These are phyloP conservation scores for Phytophthora syringae DNA, from an alignment of 352 stramenopile species.

Conservation along the genomic window DNA sequence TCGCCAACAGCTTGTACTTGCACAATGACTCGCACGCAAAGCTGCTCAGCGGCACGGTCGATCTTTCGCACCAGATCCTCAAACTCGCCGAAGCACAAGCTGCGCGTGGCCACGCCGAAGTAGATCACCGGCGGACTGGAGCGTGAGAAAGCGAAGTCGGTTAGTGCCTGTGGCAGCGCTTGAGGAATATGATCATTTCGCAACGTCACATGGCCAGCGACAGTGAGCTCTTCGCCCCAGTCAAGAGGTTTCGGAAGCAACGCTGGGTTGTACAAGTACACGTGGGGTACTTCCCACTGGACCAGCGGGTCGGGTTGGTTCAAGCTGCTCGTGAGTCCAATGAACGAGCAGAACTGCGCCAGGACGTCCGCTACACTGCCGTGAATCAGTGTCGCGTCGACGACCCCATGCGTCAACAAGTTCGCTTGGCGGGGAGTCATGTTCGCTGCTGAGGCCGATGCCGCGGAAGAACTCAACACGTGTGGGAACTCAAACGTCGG, in stretches of 20 bases:
- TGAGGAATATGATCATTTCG: not conserved
- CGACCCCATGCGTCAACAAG: conserved; percentile 34
- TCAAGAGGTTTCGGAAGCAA: conserved; percentile 46
- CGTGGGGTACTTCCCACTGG: conserved; percentile 47
- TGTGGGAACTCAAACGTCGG: conserved; percentile 50
- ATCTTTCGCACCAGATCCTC: conserved; percentile 42
- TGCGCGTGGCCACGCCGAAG: conserved; percentile 37
- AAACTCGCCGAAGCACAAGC: conserved; percentile 26
- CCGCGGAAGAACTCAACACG: conserved; percentile 33
- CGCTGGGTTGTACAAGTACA: conserved; percentile 46
- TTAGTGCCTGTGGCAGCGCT: not conserved
- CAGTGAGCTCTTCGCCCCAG: conserved; percentile 45
- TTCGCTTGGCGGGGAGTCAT: conserved; percentile 35
- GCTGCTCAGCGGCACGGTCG: conserved; percentile 29
- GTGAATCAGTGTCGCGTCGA: conserved; percentile 37
- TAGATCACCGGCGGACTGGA: conserved; percentile 37
- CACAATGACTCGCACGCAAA: conserved; percentile 48
- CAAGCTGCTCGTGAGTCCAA: conserved; percentile 33
- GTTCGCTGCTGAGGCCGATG: conserved; percentile 14
- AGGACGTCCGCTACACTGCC: conserved; percentile 37
- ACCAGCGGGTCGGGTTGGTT: conserved; percentile 28
- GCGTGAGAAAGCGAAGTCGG: conserved; percentile 8
- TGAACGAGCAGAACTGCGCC: conserved; percentile 43
- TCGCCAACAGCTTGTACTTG: conserved; percentile 28
- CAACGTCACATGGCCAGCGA: conserved; percentile 43